Percentiles rank a stretch among this genome's conserved stretches.
These are phyloP conservation scores for Cordyceps militaris DNA, from an alignment of 2,329 filamentous ascomycete genomes.

Conservation along the genomic window DNA sequence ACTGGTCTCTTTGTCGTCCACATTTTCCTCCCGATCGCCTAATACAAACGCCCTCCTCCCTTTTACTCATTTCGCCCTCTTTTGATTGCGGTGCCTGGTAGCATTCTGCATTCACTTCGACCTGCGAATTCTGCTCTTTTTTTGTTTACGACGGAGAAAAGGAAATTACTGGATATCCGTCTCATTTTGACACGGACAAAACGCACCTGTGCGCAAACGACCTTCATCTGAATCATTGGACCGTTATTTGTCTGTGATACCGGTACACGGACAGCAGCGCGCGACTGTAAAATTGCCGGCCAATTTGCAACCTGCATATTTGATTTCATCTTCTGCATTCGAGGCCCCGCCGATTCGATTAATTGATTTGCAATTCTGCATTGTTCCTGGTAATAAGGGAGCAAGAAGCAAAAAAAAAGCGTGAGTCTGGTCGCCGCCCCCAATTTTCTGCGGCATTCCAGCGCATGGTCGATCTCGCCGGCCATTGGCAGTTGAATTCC, in stretches of 20 bases:
- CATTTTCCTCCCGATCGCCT: neutral
- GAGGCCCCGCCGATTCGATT: neutral
- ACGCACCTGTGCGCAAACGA: neutral
- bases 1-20: neutral
- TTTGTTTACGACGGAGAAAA: neutral
- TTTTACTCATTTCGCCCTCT: neutral
- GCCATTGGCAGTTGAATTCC: conserved; percentile 5
- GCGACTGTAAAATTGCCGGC: neutral
- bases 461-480: neutral
- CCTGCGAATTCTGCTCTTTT: neutral
- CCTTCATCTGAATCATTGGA: neutral
- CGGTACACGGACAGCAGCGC: neutral
- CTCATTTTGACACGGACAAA: neutral
- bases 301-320: neutral
- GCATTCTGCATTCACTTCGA: neutral
- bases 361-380: neutral
- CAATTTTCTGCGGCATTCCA: neutral
- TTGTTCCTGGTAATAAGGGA: neutral
- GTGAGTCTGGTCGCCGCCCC: neutral
- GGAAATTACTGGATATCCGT: neutral
- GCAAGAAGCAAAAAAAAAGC: neutral
- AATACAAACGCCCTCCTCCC: neutral
- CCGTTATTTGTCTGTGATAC: neutral
- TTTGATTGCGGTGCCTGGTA: neutral
- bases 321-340: neutral